Evolutionary conservation across 331 rosid species (phyloP), one percentile per base, ranked within the genome.

Genomic region (Erythrophleum ivorense): DNA sequence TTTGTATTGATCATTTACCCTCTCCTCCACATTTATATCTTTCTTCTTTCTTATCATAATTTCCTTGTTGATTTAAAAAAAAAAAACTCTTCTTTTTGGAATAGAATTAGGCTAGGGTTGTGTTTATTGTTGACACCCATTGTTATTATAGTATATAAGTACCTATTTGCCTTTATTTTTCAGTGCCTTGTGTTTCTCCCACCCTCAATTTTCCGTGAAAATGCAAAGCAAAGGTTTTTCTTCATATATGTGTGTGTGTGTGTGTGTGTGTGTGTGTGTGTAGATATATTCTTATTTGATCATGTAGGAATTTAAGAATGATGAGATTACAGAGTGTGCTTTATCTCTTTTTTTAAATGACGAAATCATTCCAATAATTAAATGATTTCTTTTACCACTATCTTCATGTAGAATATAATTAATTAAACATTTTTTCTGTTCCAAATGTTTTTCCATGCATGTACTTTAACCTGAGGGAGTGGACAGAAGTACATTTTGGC

Each of bases 341-440:
- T 45, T 33, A 19, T 33, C 15, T 3, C 49, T 36, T 15, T 38
- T 54, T 36, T 65, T 31, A 54, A 13, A 66, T 73, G 73, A 60
- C 19, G 75, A 6, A 72, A 73, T 73, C 53, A 24, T 54, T 81
- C 49, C 60, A 29, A 16, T 19, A 53, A 29, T 55, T 41, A 43
- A 54, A 12, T 18, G 9, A 75, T 81, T 66, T 74, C 14, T 67
- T 55, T 75, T 46, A n/a, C 81, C 46, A 6, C 62, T 53, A 15
- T 40, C 15, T 15, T 60, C 53, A 0, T 10, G 78, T 71, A 55
- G 19, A 19, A 78, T 65, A 46, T 38, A 19, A 54, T 64, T 16
- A 64, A 4, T 48, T 83, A 24, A 52, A 7, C 9, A 63, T 78
- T 11, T 83, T 13, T 55, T 78, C 15, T 78, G 64, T 65, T 73